Percentiles rank a stretch among this genome's conserved stretches.
phyloP scores from a whole-genome alignment of 2,329 filamentous ascomycete species.

The Pestalotiopsis fici region DNA sequence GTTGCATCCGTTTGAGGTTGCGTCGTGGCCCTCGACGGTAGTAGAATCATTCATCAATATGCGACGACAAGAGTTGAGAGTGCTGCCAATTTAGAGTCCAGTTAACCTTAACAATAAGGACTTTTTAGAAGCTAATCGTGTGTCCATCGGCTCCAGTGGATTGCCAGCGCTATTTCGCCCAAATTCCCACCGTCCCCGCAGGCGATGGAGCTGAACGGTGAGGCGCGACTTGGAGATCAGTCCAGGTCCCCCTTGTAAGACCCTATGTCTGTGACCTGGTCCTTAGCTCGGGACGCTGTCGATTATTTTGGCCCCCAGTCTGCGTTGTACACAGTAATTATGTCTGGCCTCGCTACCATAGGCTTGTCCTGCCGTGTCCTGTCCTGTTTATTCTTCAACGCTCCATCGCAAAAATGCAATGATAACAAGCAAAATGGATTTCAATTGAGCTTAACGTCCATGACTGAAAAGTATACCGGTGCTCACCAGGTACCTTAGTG shows the following conservation, averaged over 20 bases:
- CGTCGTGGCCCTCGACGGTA: not conserved
- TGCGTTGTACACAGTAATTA: no score
- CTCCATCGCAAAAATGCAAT: no score
- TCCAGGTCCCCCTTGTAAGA: not conserved
- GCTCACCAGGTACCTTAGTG: no score
- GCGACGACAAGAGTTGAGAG: not conserved
- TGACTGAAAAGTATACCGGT: not conserved
- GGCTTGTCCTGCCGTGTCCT: no score
- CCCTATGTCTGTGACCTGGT: not conserved
- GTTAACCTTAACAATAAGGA: constrained; percentile 6
- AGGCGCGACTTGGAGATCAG: not conserved
- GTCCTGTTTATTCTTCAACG: no score
- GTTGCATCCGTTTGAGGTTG: not conserved
- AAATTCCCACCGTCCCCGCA: not conserved
- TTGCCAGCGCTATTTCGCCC: not conserved
- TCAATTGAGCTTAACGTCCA: not conserved
- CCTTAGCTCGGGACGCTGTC: not conserved
- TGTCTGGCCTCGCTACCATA: no score
- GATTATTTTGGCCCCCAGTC: not conserved
- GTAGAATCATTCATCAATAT: not conserved
- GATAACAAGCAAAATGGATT: not conserved
- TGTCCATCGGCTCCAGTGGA: not conserved
- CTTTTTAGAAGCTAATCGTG: not conserved
- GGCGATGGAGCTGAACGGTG: not conserved
- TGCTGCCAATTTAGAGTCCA: not conserved